phyloP scores from a whole-genome alignment of 352 stramenopile species.

The Blastocystis sp. region DNA sequence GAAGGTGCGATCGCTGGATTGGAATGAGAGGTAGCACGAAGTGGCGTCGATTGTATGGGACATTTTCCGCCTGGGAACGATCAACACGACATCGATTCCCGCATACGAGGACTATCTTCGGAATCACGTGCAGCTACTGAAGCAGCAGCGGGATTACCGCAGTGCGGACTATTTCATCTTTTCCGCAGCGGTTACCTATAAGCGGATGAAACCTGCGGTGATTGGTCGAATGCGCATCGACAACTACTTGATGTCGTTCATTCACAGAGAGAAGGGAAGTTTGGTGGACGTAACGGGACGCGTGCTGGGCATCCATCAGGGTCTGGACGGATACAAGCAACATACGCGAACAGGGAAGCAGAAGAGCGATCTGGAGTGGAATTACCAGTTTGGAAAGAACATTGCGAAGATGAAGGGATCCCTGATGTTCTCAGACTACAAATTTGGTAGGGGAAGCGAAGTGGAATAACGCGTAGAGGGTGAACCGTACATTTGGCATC shows the following conservation, averaged over 20 bases:
- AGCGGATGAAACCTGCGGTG: neutral
- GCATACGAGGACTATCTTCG: neutral
- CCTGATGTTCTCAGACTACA: neutral
- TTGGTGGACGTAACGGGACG: neutral
- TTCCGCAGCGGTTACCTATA: neutral
- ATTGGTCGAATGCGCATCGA: conserved; percentile 3
- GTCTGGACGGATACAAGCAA: neutral
- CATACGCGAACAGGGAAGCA: neutral
- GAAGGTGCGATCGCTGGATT: neutral
- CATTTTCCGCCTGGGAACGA: neutral
- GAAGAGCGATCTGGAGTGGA: neutral
- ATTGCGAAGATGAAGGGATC: neutral
- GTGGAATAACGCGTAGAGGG: neutral
- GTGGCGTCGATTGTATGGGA: neutral
- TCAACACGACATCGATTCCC: neutral
- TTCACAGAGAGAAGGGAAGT: neutral
- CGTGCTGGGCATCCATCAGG: neutral
- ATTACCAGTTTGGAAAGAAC: neutral
- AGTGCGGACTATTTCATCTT: conserved; percentile 37
- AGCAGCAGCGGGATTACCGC: neutral
- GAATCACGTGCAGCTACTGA: neutral
- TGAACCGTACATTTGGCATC: neutral
- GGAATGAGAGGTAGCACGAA: neutral
- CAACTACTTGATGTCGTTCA: neutral
- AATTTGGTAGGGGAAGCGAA: neutral